Percentiles rank a stretch among this genome's conserved stretches.
phyloP scores from a whole-genome alignment of 2,329 filamentous ascomycete genomes.

The Trichoderma harzianum region DNA sequence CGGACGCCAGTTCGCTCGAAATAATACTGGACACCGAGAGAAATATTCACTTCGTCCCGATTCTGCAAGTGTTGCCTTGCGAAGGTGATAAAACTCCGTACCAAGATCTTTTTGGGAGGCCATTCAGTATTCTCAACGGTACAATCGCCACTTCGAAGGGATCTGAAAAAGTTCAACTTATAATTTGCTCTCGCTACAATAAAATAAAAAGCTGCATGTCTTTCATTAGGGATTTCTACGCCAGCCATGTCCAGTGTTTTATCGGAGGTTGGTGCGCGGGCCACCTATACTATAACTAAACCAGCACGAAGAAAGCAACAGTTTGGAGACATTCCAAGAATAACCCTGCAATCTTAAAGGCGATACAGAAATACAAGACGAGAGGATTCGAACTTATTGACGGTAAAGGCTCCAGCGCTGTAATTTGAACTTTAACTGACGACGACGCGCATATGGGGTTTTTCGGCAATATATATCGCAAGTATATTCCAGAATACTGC shows the following conservation, averaged over 20 bases:
- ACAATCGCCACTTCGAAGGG: background rate
- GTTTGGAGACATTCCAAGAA: background rate
- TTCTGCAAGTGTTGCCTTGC: background rate
- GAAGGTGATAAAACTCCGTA: background rate
- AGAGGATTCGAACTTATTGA: conserved; percentile 12
- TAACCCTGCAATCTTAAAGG: background rate
- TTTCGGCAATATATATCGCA: conserved; percentile 11
- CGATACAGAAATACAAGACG: conserved; percentile 6
- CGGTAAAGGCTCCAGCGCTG: background rate
- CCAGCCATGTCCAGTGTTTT: conserved; percentile 19
- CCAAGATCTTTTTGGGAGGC: background rate
- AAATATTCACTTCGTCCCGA: background rate
- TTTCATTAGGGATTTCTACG: conserved; percentile 18
- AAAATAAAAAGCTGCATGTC: conserved; percentile 3
- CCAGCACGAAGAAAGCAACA: conserved; percentile 2
- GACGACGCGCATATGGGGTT: conserved; percentile 1
- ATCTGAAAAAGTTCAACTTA: conserved; percentile 10
- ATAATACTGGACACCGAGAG: background rate
- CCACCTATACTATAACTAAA: conserved; percentile 16
- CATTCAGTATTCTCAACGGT: conserved; percentile 10
- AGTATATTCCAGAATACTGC: conserved; percentile 5
- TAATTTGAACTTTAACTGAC: conserved; percentile 8
- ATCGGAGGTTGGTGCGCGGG: conserved; percentile 17
- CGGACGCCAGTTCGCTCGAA: background rate
- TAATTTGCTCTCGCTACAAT: background rate